Conservation (phyloP, 108 stramenopile genomes). For the Conticribra guillardii region DNA sequence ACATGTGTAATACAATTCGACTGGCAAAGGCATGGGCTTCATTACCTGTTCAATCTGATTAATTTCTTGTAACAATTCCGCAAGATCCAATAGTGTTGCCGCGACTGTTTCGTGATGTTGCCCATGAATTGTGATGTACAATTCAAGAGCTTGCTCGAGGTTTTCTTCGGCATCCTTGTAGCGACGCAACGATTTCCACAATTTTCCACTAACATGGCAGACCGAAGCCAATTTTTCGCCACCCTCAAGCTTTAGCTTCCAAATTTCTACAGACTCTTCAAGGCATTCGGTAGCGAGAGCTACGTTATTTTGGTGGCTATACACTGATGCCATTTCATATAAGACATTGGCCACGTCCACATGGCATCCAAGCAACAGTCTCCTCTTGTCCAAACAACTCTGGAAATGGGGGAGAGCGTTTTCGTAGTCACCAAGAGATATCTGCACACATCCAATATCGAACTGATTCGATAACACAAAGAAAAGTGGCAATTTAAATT, state of each 20-base stretch:
- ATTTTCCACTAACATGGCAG: slow-evolving; percentile 64
- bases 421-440: slow-evolving; percentile 60
- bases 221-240: slow-evolving; percentile 66
- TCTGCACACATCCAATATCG: slow-evolving; percentile 74
- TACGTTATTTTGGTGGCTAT: slow-evolving; percentile 39
- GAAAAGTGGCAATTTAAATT: not conserved
- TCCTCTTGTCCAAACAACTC: slow-evolving; percentile 68
- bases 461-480: slow-evolving; percentile 23
- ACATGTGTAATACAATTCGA: too few species aligned
- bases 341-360: slow-evolving; percentile 83
- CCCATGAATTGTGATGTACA: slow-evolving; percentile 65
- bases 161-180: slow-evolving; percentile 67
- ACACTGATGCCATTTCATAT: slow-evolving; percentile 68
- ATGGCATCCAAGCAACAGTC: slow-evolving; percentile 73
- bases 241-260: slow-evolving; percentile 68
- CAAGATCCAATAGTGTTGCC: slow-evolving; percentile 71
- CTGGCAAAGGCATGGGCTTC: too few species aligned
- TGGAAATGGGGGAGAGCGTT: slow-evolving; percentile 72
- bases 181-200: slow-evolving; percentile 61
- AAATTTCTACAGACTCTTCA: slow-evolving; percentile 75
- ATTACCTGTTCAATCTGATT: slow-evolving; percentile 65
- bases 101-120: slow-evolving; percentile 74
- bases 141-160: slow-evolving; percentile 70
- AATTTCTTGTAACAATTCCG: slow-evolving; percentile 77
- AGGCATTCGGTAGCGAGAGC: slow-evolving; percentile 72